Conservation (phyloP, 495 filamentous ascomycete species). For the Podospora anserina region DNA sequence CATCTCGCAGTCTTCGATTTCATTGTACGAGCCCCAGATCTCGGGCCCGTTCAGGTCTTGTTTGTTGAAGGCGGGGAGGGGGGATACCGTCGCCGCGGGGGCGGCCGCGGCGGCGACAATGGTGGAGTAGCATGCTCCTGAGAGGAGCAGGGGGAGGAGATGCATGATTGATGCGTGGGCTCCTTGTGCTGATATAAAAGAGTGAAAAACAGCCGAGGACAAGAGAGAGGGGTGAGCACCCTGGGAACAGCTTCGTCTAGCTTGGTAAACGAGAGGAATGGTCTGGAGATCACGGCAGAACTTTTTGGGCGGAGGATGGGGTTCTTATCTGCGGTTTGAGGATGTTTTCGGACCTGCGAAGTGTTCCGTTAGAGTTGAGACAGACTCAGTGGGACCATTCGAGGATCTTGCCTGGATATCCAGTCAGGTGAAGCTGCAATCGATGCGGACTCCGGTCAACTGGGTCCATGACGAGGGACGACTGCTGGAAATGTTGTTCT, state of each 20-base stretch:
- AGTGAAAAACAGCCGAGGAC: too few relatives aligned
- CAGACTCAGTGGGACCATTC: background rate
- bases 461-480: background rate
- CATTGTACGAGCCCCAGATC: constrained; percentile 21
- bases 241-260: background rate
- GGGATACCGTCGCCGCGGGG: too few relatives aligned
- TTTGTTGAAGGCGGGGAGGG: background rate
- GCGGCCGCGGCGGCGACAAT: background rate
- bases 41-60: constrained; percentile 4
- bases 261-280: background rate
- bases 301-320: background rate
- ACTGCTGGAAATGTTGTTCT: background rate
- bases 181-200: background rate
- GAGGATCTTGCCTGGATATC: background rate
- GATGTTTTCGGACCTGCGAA: background rate
- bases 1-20: constrained; percentile 22
- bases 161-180: background rate
- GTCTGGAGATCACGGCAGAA: background rate
- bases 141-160: background rate
- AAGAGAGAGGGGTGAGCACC: background rate
- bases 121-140: background rate
- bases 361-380: background rate
- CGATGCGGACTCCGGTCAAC: background rate
- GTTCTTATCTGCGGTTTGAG: background rate
- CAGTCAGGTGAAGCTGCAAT: background rate